Evolutionary conservation across 352 stramenopile genomes (phyloP), one percentile per base, ranked within the genome.

Genomic region (Pilasporangium apinafurcum): DNA sequence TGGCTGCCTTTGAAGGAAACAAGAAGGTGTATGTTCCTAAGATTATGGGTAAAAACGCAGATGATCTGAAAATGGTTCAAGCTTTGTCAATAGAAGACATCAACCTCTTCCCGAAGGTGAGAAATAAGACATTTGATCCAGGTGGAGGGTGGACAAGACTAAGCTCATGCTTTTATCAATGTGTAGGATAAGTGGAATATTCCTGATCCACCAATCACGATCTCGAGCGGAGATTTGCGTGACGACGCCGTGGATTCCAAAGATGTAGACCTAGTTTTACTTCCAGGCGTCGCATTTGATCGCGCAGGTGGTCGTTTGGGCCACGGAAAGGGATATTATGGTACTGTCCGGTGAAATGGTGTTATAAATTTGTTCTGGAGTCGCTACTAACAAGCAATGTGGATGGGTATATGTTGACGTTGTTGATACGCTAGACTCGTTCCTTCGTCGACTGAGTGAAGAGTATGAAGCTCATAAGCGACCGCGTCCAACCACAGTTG

Each of bases 21-120:
- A 95, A 91, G 57, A 80, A 74, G 37, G 74, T 96, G 8, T 94
- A 88, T 36, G 83, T 96, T 32, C 85, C 85, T n/a, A 96, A 96
- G 61, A 88, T 96, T 46, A 80, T 49, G 9, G 71, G 76, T 10
- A 51, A 37, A 14, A 60, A 44, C 16, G 69, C 85, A 10, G 68
- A 86, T 18, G 79, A 95, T 51, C 59, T 96, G 34, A 53, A 56
- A 30, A 95, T 96, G 85, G 54, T 93, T 41, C 73, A 72, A 13
- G 67, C 73, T 8, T 34, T 51, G 12, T 89, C 73, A 1, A 51
- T 79, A 33, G 50, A 71, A 12, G 82, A 94, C 38, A 78, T 96
- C n/a, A 45, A 53, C 13, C 56, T 54, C 25, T 96, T 96, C 42
- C 85, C 83, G 29, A 92, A 85, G 76, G 79, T 87, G 26, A 10